Evolutionary conservation across 805 yeast genomes (phyloP), one percentile per base, ranked within the genome.

Genomic region (Lachancea mirantina): DNA sequence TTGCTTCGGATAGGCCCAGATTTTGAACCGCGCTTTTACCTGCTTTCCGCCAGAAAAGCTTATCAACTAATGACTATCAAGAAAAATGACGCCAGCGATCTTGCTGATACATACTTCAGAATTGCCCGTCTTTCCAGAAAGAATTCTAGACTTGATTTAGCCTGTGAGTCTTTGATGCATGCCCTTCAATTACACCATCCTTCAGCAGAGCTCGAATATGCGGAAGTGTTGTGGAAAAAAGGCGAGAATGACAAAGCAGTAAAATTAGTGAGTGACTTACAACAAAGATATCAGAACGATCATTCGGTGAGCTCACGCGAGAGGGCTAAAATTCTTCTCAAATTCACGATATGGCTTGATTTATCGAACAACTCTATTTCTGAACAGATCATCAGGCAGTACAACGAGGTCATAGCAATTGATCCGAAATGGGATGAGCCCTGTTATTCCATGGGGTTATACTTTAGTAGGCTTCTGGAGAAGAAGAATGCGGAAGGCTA

Each of bases 281-380:
- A 54, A 26, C 41, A 45, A 14, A 46, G 36, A 33, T 35, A 47
- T 26, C 38, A 35, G 23, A 36, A 35, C 18, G 34, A 45, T 19
- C 31, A 34, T 3, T 18, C 26, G 3, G 30, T 49, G 9, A 39
- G 45, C 3, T 31, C 43, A 4, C 51, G 59, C 16, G 60, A 59
- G 19, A 45, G 46, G 13, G 59, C 66, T 7, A 42, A 45, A 3
- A 72, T 76, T n/a, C 81, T 83, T 33, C 59, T 88, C 29, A 78
- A 78, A 38, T 84, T 84, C 50, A 84, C 96, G 0, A 74, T 77
- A 41, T 92, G 97, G 97, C 62, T 87, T 11, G 95, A 87, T 49
- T 65, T 66, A 21, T 83, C 96, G 0, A 88, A 85, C 31, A 88
- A 84, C 50, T 79, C 87, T 19, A 77, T 85, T 6, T 76, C 94